Base-by-base conservation (phyloP, 257 asterid species). In the Schizonepeta tenuifolia region DNA sequence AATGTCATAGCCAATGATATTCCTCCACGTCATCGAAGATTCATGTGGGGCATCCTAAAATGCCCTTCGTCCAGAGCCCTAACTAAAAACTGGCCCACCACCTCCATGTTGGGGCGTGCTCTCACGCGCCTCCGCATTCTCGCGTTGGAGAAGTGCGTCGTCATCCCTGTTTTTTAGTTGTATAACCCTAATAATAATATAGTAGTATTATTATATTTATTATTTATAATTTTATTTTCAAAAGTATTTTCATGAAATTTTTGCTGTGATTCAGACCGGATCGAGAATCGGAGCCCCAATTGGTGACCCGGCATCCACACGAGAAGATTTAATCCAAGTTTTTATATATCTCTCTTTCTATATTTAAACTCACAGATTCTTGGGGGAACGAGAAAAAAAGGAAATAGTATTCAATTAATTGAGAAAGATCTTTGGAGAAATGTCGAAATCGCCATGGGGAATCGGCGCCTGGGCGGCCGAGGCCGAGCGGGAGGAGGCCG, bases 391-490 rank as follows among this genome's bases (percentile, higher is more conserved):
- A 47, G 55, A 55, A 51, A 65, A 62, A 70, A 14, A 50, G 69
- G 62, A 60, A 59, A 46, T 14, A 11, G 13, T 31, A 50, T 18
- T 59, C 31, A 38, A 15, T 69, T 58, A 15, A 65, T 43, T 50
- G 22, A 15, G 55, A 46, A 73, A 69, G 80, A 73, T 75, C 78
- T 67, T 81, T 65, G 55, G 53, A 75, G 77, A 54, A 68, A 86
- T 91, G 96, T 87, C 96, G 84, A 92, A 92, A 84, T 89, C 97
- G 71, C 89, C 99, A 51, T 95, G 97, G 99, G 92, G 92, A 35
- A 71, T 95, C 83, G 98, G 98, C 76, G 88, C 87, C 11, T 92
- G 99, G 98, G 99, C 99, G 14, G 97, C 91, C 64, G 98, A 92
- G 36, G 83, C 98, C 69, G 99, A 95, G 79, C 91, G 89, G 41